Conservation (phyloP, 176 grass and related monocot species). For the Carex myosuroides region DNA sequence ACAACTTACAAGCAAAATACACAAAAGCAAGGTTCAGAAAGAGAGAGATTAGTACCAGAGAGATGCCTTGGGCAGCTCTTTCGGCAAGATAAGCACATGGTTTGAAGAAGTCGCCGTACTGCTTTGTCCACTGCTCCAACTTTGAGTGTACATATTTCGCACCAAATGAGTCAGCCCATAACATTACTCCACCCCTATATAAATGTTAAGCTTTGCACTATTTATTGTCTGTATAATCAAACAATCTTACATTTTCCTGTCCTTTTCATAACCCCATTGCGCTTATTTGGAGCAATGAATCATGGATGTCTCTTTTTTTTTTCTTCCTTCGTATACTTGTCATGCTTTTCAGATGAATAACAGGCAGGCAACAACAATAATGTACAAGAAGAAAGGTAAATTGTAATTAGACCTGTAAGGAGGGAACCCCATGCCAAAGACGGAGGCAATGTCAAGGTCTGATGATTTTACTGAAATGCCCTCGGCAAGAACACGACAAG, state of each 20-base stretch:
- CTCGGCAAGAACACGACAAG: constrained; percentile 78
- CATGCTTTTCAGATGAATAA: background rate
- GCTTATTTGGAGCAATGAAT: background rate
- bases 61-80: constrained; percentile 66
- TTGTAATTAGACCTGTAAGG: constrained; percentile 54
- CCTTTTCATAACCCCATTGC: background rate
- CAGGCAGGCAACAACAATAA: background rate
- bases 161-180: constrained; percentile 78
- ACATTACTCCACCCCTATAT: constrained; percentile 73
- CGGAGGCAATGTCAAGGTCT: constrained; percentile 82
- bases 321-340: background rate
- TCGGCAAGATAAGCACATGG: constrained; percentile 69
- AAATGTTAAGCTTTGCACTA: constrained; percentile 7
- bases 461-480: constrained; percentile 79
- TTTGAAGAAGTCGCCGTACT: constrained; percentile 66
- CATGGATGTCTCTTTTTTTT: background rate
- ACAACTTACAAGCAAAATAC: background rate
- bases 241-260: background rate
- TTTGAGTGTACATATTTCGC: constrained; percentile 65
- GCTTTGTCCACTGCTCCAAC: constrained; percentile 66
- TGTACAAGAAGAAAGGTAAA: background rate
- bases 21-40: background rate
- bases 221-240: background rate
- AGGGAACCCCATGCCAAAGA: constrained; percentile 92
- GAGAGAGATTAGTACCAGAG: constrained; percentile 47